phyloP scores from a whole-genome alignment of 768 basidiomycete species.

The Astraeus odoratus region DNA sequence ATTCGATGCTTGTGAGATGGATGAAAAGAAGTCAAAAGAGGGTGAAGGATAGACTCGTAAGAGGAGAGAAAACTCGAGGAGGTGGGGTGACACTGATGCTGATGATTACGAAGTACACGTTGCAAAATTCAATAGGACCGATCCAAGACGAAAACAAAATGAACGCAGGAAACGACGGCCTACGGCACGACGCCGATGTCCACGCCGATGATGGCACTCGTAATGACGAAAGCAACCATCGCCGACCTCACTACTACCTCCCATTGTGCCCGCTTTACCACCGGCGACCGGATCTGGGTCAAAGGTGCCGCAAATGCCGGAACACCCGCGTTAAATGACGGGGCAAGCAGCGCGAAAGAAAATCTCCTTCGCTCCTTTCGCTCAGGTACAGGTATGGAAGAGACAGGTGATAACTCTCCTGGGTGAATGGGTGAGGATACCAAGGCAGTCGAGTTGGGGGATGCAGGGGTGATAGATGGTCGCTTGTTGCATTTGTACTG shows the following conservation, averaged over 20 bases:
- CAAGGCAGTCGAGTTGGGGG: slow-evolving; percentile 1
- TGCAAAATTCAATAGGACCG: background rate
- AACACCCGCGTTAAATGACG: slow-evolving; percentile 35
- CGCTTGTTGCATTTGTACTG: slow-evolving; percentile 27
- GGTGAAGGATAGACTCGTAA: background rate
- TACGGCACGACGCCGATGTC: slow-evolving; percentile 26
- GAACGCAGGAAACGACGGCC: background rate
- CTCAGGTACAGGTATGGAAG: background rate
- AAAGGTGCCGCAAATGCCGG: slow-evolving; percentile 68
- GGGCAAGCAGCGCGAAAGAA: slow-evolving; percentile 15
- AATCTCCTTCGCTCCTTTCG: background rate
- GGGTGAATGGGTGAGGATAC: background rate
- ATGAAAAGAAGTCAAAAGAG: background rate
- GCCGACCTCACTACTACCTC: slow-evolving; percentile 68
- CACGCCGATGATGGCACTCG: slow-evolving; percentile 22
- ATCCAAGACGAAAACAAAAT: background rate
- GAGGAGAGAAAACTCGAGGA: background rate
- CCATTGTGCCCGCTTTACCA: slow-evolving; percentile 78
- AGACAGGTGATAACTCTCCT: background rate
- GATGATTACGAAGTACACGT: background rate
- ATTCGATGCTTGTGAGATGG: no score
- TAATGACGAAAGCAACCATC: slow-evolving; percentile 37
- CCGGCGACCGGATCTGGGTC: slow-evolving; percentile 60
- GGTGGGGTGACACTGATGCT: background rate
- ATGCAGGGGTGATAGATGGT: background rate